Conservation (phyloP, 129 eudicot species). For the Escallonia herrerae region DNA sequence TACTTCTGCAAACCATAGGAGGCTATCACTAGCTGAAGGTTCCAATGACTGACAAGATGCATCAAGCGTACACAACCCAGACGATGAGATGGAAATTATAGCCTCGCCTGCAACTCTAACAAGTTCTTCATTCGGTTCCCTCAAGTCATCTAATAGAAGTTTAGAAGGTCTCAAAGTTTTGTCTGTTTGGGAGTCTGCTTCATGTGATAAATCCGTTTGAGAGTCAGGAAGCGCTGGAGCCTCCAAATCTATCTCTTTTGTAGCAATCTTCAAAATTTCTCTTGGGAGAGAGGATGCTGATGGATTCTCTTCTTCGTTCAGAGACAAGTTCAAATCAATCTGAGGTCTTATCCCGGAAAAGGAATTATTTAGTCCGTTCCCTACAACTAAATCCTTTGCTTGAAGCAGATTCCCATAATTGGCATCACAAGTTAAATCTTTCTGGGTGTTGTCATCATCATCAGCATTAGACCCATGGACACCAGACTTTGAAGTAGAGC, state of each 20-base stretch:
- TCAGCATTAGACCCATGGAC: constrained; percentile 1
- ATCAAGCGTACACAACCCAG: constrained; percentile 1
- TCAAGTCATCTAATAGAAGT: constrained; percentile 8
- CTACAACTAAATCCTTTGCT: constrained; percentile 15
- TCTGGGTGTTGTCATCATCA: background rate
- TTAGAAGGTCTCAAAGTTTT: constrained; percentile 3
- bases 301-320: constrained; percentile 50
- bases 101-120: constrained; percentile 64
- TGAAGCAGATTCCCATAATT: constrained; percentile 6
- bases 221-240: constrained; percentile 47
- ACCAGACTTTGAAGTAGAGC: background rate
- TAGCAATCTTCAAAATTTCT: constrained; percentile 41
- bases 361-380: constrained; percentile 18
- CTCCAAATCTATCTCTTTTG: constrained; percentile 57
- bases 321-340: constrained; percentile 59
- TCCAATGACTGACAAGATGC: constrained; percentile 14
- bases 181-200: constrained; percentile 6
- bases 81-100: constrained; percentile 45
- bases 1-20: constrained; percentile 57
- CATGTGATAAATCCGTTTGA: constrained; percentile 16
- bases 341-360: constrained; percentile 29
- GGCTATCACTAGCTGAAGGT: constrained; percentile 26
- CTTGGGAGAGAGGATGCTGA: constrained; percentile 33
- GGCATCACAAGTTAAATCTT: background rate
- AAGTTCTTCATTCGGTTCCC: constrained; percentile 27